A percentile compares a stretch with the other conserved stretches of the same genome.
Conservation (phyloP, 352 stramenopile genomes). For the Globisporangium paroecandrum region DNA sequence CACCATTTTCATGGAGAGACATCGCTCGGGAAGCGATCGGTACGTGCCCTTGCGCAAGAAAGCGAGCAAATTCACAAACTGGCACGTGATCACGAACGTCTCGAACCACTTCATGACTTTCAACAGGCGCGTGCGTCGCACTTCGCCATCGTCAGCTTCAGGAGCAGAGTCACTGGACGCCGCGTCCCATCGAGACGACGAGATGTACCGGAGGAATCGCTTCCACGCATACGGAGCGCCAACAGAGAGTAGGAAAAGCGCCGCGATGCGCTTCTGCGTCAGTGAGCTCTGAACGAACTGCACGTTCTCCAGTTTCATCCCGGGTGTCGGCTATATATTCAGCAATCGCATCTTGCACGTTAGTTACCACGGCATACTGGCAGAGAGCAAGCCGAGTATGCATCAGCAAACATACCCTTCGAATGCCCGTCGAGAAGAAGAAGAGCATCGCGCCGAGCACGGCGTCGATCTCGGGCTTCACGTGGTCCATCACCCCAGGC, state of each 20-base stretch:
- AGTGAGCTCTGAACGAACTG: slow-evolving; percentile 48
- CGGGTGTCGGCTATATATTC: slow-evolving; percentile 56
- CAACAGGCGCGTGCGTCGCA: slow-evolving; percentile 33
- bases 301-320: slow-evolving; percentile 84
- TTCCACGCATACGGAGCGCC: slow-evolving; percentile 78
- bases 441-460: slow-evolving; percentile 56
- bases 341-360: slow-evolving; percentile 4
- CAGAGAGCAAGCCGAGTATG: background rate
- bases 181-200: slow-evolving; percentile 41
- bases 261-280: slow-evolving; percentile 41
- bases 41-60: slow-evolving; percentile 75
- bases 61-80: slow-evolving; percentile 67
- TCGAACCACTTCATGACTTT: slow-evolving; percentile 69
- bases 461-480: slow-evolving; percentile 77
- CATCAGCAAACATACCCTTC: slow-evolving; percentile 33
- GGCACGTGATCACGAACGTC: slow-evolving; percentile 58
- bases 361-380: background rate
- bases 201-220: slow-evolving; percentile 57
- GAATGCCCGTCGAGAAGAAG: slow-evolving; percentile 54
- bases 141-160: slow-evolving; percentile 15
- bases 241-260: slow-evolving; percentile 71
- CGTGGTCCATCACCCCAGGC: slow-evolving; percentile 50
- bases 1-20: slow-evolving; percentile 73
- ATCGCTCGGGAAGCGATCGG: slow-evolving; percentile 66
- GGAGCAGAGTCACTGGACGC: background rate